These are phyloP conservation scores for Plantago ovata DNA, from an alignment of 257 asterid species.

Conservation along the genomic window DNA sequence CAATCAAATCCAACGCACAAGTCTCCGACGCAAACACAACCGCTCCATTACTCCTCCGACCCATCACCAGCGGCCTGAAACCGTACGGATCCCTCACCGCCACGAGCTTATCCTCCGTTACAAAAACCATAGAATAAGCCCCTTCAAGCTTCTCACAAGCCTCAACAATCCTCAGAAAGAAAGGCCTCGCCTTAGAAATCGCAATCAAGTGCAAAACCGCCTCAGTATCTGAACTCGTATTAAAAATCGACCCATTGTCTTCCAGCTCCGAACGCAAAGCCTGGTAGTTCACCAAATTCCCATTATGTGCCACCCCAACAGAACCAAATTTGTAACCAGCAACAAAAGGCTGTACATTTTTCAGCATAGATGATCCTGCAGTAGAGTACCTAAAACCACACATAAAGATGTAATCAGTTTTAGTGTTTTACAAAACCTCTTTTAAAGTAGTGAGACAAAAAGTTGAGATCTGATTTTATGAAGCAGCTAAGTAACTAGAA, in stretches of 20 bases:
- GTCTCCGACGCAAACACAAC: conserved; percentile 68
- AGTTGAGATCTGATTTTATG: no score
- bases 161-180: conserved; percentile 74
- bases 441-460: no score
- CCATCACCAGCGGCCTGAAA: conserved; percentile 69
- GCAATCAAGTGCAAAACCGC: conserved; percentile 89
- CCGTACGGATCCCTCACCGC: conserved; percentile 66
- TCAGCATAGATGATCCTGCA: conserved; percentile 90
- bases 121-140: conserved; percentile 76
- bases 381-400: conserved; percentile 61
- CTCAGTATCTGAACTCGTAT: conserved; percentile 85
- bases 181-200: conserved; percentile 81
- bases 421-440: no score
- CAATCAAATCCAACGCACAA: conserved; percentile 67
- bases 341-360: conserved; percentile 94
- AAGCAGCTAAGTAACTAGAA: no score
- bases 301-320: conserved; percentile 94
- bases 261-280: conserved; percentile 68
- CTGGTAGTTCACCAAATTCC: conserved; percentile 86
- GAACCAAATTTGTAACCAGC: conserved; percentile 88
- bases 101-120: conserved; percentile 61
- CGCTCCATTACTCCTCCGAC: conserved; percentile 57
- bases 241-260: conserved; percentile 81
- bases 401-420: no score
- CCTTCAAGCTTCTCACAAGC: conserved; percentile 86